Conservation (phyloP, 805 yeast species). For the Sugiyamaella lignohabitans region DNA sequence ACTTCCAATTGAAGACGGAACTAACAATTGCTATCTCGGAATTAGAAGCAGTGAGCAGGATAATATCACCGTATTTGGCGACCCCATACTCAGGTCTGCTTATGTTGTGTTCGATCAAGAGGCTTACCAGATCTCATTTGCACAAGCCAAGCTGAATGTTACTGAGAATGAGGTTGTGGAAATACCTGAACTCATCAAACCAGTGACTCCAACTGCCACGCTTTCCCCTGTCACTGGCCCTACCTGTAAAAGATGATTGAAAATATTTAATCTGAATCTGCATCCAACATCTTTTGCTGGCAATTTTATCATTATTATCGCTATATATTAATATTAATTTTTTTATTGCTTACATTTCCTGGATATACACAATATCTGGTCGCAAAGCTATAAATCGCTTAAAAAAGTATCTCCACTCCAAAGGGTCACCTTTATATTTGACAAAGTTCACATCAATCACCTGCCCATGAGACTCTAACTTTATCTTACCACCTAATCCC, state of each 20-base stretch:
- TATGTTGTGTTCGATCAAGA: conserved; percentile 66
- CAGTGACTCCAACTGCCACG: conserved; percentile 14
- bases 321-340: too few relatives aligned
- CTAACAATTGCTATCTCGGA: conserved; percentile 6
- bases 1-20: conserved; percentile 5
- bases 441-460: conserved; percentile 45
- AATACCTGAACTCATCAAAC: conserved; percentile 13
- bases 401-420: conserved; percentile 68
- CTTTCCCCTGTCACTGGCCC: conserved; percentile 3
- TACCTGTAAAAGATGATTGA: too few relatives aligned
- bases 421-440: conserved; percentile 57
- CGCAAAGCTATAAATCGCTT: conserved; percentile 44
- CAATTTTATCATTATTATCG: too few relatives aligned
- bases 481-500: conserved; percentile 21
- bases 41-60: conserved; percentile 3
- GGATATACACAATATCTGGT: not conserved
- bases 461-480: conserved; percentile 24
- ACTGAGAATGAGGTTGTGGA: conserved; percentile 25
- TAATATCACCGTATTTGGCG: conserved; percentile 48
- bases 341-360: not conserved
- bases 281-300: too few relatives aligned
- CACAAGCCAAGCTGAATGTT: conserved; percentile 34
- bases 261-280: too few relatives aligned
- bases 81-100: conserved; percentile 53
- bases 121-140: conserved; percentile 48